A percentile compares a stretch with the other conserved stretches of the same genome.
These are phyloP conservation scores for Diaporthe destruens DNA, from an alignment of 2,329 filamentous ascomycete species.

Conservation along the genomic window DNA sequence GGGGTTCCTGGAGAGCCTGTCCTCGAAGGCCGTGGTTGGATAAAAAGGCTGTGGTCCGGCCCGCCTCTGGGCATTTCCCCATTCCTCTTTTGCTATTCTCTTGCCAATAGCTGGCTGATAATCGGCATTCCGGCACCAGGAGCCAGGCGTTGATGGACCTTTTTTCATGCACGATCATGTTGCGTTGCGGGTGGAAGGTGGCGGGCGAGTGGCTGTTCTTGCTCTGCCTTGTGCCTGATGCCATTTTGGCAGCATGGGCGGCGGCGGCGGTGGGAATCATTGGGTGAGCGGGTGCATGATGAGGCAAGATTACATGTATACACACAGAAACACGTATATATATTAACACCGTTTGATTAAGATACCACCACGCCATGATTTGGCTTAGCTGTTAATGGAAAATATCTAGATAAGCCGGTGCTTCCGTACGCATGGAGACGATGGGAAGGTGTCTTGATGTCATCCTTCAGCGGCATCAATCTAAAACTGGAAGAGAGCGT, in stretches of 20 bases:
- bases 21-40: slow-evolving; percentile 87
- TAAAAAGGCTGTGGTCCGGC: slow-evolving; percentile 50
- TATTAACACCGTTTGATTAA: slow-evolving; percentile 20
- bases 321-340: background rate
- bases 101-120: slow-evolving; percentile 19
- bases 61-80: background rate
- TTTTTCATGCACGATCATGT: slow-evolving; percentile 8
- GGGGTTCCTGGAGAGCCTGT: slow-evolving; percentile 91
- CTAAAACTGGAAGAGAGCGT: too few species aligned
- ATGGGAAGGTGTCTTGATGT: background rate
- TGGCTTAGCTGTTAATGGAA: slow-evolving; percentile 33
- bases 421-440: background rate
- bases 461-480: background rate
- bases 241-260: background rate
- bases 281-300: slow-evolving; percentile 14
- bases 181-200: background rate
- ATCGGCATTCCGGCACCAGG: slow-evolving; percentile 29
- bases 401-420: background rate
- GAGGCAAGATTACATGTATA: slow-evolving; percentile 4
- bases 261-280: background rate
- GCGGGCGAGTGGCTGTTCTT: background rate
- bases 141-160: slow-evolving; percentile 38
- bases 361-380: slow-evolving; percentile 3
- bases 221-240: background rate
- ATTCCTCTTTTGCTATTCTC: slow-evolving; percentile 9